phyloP scores from a whole-genome alignment of 192 early-diverging fungal genomes.

The Backusella parvicylindrica region DNA sequence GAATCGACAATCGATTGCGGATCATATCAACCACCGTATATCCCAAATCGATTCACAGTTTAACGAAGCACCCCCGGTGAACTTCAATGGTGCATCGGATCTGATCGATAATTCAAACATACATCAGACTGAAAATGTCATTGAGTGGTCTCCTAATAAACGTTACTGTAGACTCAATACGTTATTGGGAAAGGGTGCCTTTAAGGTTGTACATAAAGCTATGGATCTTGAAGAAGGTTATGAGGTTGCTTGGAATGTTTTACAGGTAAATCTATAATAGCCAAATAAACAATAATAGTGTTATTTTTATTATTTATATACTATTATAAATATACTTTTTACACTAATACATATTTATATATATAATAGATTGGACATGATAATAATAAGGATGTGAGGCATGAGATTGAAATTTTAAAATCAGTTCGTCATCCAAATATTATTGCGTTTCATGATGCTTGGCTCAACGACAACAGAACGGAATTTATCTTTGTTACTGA shows the following conservation, averaged over 20 bases:
- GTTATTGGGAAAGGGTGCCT: conserved; percentile 59
- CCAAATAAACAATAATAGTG: neutral
- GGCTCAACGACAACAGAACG: conserved; percentile 40
- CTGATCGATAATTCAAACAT: conserved; percentile 4
- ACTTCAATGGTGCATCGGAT: neutral
- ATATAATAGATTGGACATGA: conserved; percentile 19
- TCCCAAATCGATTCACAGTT: neutral
- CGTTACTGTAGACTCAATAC: conserved; percentile 38
- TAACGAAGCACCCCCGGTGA: neutral
- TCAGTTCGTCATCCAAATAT: conserved; percentile 63
- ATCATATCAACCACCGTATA: conserved; percentile 1
- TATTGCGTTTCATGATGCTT: conserved; percentile 54
- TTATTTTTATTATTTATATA: neutral
- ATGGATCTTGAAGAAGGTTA: conserved; percentile 69
- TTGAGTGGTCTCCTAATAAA: conserved; percentile 45
- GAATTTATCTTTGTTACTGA: conserved; percentile 62
- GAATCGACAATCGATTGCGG: neutral
- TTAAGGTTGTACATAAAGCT: conserved; percentile 66
- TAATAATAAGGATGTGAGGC: conserved; percentile 12
- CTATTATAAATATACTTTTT: neutral
- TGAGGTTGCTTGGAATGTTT: conserved; percentile 67
- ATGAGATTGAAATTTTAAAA: conserved; percentile 47
- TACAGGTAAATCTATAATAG: conserved; percentile 14
- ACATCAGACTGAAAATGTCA: conserved; percentile 32
- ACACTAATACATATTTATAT: neutral